phyloP scores from a whole-genome alignment of 768 basidiomycete genomes.

The Butyriboletus loyo region DNA sequence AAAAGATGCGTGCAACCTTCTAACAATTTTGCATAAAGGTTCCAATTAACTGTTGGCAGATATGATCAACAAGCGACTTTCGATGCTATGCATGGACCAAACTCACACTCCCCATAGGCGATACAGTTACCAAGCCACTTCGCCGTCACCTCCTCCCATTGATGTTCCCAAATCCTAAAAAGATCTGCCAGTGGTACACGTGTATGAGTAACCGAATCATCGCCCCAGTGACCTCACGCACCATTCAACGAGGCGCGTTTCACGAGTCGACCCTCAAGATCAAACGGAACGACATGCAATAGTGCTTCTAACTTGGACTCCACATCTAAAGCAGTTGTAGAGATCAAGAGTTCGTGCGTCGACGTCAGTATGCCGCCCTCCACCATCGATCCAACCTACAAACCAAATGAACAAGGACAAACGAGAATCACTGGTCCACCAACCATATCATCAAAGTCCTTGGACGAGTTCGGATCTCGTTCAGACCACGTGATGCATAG shows the following conservation, averaged over 20 bases:
- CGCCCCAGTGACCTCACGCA: constrained; percentile 29
- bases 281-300: constrained; percentile 44
- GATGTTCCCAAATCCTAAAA: constrained; percentile 22
- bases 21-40: constrained; percentile 45
- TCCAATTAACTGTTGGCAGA: constrained; percentile 52
- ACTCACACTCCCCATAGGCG: constrained; percentile 47
- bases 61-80: background rate
- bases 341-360: constrained; percentile 47
- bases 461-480: constrained; percentile 34
- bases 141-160: constrained; percentile 22
- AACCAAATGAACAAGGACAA: constrained; percentile 3
- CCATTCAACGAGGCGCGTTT: constrained; percentile 45
- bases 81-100: background rate
- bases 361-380: constrained; percentile 40
- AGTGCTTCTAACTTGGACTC: constrained; percentile 52
- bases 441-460: constrained; percentile 65
- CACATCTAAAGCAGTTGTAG: constrained; percentile 50
- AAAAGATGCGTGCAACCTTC: constrained; percentile 40
- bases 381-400: constrained; percentile 49
- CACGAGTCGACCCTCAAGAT: constrained; percentile 57
- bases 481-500: constrained; percentile 61
- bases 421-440: constrained; percentile 2
- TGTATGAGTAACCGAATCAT: background rate
- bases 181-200: constrained; percentile 15
- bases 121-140: constrained; percentile 24